phyloP scores from a whole-genome alignment of 208 protist species.

The Ichthyophonus hoferi region DNA sequence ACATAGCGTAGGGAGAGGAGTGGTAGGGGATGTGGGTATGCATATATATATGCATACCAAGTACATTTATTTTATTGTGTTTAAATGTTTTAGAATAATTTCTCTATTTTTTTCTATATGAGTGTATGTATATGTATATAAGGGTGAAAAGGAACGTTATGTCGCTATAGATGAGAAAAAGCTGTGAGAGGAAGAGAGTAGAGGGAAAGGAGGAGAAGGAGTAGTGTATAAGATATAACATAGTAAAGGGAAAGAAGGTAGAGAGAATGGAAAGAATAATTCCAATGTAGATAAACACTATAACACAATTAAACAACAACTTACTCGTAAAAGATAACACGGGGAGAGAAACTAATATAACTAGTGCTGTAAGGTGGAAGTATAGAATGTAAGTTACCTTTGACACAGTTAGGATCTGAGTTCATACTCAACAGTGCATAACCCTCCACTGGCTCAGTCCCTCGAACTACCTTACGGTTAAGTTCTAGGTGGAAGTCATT shows the following conservation, averaged over 20 bases:
- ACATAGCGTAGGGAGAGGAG: background rate
- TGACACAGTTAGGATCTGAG: constrained; percentile 5
- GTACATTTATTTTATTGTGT: background rate
- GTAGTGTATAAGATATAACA: no score
- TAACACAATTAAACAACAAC: no score
- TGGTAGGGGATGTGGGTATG: background rate
- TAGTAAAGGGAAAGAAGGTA: no score
- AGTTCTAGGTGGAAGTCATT: constrained; percentile 19
- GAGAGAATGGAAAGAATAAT: no score
- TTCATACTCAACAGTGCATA: constrained; percentile 14
- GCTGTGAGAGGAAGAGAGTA: no score
- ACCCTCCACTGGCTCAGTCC: constrained; percentile 15
- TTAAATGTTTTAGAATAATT: background rate
- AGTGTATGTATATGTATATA: background rate
- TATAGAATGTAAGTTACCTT: constrained; percentile 34
- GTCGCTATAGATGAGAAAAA: no score
- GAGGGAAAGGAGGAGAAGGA: no score
- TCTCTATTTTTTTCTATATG: background rate
- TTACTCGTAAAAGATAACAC: no score
- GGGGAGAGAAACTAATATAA: no score
- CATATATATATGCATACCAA: background rate
- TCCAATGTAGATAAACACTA: no score
- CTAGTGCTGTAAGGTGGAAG: no score
- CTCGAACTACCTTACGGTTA: constrained; percentile 4
- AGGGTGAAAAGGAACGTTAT: no score